A percentile compares a stretch with the other conserved stretches of the same genome.
These are phyloP conservation scores for Cryptosporidium canis DNA, from an alignment of 169 alveolate species.

Conservation along the genomic window DNA sequence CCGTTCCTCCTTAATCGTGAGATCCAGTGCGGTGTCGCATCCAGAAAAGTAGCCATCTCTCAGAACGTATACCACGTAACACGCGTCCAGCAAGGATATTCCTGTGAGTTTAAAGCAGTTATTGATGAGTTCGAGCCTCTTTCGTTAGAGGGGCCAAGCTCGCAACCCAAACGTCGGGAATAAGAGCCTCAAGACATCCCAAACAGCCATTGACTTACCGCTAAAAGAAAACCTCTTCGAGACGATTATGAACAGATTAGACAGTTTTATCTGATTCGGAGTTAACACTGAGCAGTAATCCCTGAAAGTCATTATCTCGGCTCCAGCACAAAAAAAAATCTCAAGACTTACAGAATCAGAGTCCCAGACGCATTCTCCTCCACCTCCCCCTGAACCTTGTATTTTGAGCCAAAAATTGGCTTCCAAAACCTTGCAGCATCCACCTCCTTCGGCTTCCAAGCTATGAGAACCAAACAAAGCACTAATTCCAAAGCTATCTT, in stretches of 20 bases:
- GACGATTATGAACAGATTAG: slow-evolving; percentile 36
- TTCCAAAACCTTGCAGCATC: slow-evolving; percentile 30
- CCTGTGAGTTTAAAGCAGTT: slow-evolving; percentile 1
- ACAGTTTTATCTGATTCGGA: slow-evolving; percentile 27
- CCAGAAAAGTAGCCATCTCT: slow-evolving; percentile 72
- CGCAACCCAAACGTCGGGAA: not conserved
- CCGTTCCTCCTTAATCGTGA: not conserved
- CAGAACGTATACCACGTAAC: slow-evolving; percentile 23
- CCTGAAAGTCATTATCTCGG: not conserved
- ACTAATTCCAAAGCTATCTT: not conserved
- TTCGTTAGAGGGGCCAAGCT: not conserved
- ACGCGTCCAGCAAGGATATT: slow-evolving; percentile 45
- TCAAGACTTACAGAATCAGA: slow-evolving; percentile 27
- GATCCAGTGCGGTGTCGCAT: slow-evolving; percentile 26
- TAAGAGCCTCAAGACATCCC: not conserved
- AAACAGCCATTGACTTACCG: slow-evolving; percentile 9
- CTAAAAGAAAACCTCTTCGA: slow-evolving; percentile 21
- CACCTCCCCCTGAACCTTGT: not conserved
- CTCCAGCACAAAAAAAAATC: not conserved
- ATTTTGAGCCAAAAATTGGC: slow-evolving; percentile 28
- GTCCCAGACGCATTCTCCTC: slow-evolving; percentile 21
- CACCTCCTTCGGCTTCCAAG: not conserved
- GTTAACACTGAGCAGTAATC: slow-evolving; percentile 63
- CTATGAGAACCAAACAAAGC: not conserved
- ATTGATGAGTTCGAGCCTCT: not conserved